Evolutionary conservation across 2,329 filamentous ascomycete species (phyloP), one percentile per base, ranked within the genome.

Genomic region (Colletotrichum falcatum): DNA sequence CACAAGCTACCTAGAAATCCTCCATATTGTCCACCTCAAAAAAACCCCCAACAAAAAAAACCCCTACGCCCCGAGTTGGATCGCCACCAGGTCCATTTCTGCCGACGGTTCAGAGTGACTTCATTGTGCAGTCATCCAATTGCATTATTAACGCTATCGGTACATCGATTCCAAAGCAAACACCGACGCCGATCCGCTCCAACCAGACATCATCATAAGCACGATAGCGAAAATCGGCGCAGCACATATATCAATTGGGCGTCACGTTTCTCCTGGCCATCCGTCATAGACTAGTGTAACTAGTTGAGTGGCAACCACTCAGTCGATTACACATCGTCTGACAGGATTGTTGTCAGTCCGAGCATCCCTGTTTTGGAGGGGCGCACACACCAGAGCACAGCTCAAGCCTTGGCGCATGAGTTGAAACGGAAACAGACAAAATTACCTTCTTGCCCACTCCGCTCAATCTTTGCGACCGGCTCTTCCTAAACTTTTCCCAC

Each of bases 341-440:
- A 63, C 64, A 44, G 64, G 23, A 37, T 18, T n/a, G 53, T 53
- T 16, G 51, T 30, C 51, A 66, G 35, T 42, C 64, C 44, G 58
- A 63, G 26, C 53, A 71, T 63, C 68, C 68, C 68, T 71, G 67
- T 48, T 66, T 55, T 16, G 26, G 54, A 33, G 37, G 44, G 60
- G 49, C n/a, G 12, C 14, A 39, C 48, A 23, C 4, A 14, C 30
- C 37, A 33, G 23, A 55, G 53, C 53, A 55, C 44, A 26, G 44
- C 53, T 53, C 58, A 60, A 26, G 35, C 58, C 67, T 68, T 71
- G 68, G 68, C 68, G 39, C 35, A 26, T 62, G 59, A 67, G 35
- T 66, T 51, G 66, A 66, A 70, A 64, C 39, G n/a, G 30, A 63
- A 70, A 67, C 64, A 63, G 30, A 68, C 68, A 68, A 54, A 71